phyloP scores from a whole-genome alignment of 257 asterid species.

The Hygrophila difformis region DNA sequence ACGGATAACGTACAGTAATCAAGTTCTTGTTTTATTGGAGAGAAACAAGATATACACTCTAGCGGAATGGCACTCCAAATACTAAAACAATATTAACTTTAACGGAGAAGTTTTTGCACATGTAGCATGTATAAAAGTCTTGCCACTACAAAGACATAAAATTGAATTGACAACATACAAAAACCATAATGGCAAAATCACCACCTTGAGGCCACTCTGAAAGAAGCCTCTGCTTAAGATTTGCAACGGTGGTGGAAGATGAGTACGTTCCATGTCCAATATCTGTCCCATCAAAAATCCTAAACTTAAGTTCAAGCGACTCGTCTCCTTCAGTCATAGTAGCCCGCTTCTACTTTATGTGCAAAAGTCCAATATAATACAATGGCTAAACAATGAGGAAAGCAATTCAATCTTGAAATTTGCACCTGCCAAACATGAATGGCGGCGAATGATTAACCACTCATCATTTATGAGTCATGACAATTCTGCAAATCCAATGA shows the following conservation, averaged over 20 bases:
- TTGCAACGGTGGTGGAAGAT: conserved; percentile 33
- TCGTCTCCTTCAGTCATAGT: conserved; percentile 42
- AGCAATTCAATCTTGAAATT: conserved; percentile 9
- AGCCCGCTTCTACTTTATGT: conserved; percentile 18
- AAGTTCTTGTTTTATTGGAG: too few relatives aligned
- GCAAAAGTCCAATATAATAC: conserved; percentile 15
- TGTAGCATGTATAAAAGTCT: too few relatives aligned
- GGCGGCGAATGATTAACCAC: background rate
- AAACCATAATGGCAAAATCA: conserved; percentile 9
- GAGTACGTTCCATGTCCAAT: conserved; percentile 46
- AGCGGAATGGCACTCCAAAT: too few relatives aligned
- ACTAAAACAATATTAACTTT: too few relatives aligned
- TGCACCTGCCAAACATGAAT: conserved; percentile 2
- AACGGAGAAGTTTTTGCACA: too few relatives aligned
- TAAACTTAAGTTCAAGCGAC: conserved; percentile 47
- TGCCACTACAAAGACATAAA: background rate
- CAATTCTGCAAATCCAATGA: background rate
- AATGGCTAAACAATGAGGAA: background rate
- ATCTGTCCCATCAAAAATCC: conserved; percentile 66
- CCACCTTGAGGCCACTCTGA: conserved; percentile 69
- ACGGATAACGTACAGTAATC: too few relatives aligned
- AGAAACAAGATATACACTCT: background rate
- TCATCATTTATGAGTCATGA: background rate
- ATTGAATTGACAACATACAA: too few relatives aligned
- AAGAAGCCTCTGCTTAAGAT: conserved; percentile 44